Evolutionary conservation across 2,329 filamentous ascomycete genomes (phyloP).

Genomic region (Lachnellula occidentalis): DNA sequence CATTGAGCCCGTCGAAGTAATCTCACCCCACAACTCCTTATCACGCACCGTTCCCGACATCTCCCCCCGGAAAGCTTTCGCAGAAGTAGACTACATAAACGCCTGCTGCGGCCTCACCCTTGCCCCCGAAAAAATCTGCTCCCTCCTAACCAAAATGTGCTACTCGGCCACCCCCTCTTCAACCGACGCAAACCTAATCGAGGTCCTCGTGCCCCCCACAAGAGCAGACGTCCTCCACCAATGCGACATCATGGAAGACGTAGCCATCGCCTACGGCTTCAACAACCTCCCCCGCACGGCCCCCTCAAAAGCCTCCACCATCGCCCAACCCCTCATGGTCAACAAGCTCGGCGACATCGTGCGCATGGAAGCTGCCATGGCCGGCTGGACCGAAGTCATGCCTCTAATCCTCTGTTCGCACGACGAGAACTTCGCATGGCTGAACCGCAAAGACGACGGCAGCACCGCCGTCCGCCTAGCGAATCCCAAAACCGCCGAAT

Average conservation of each 20-base stretch:
- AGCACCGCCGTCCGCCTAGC: constrained; percentile 76
- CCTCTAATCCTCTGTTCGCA: constrained; percentile 94
- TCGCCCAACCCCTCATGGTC: constrained; percentile 80
- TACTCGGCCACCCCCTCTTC: constrained; percentile 72
- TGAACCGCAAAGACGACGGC: constrained; percentile 86
- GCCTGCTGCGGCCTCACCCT: constrained; percentile 80
- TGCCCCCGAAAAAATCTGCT: constrained; percentile 68
- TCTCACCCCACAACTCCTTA: constrained; percentile 85
- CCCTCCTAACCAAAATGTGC: constrained; percentile 82
- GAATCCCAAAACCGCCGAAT: constrained; percentile 90
- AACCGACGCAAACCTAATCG: constrained; percentile 63
- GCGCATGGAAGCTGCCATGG: constrained; percentile 81
- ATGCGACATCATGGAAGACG: constrained; percentile 98
- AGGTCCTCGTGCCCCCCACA: constrained; percentile 80
- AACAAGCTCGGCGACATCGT: constrained; percentile 96
- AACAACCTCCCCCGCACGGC: constrained; percentile 88
- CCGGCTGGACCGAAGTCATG: constrained; percentile 94
- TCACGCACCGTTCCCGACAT: constrained; percentile 78
- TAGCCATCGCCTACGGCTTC: constrained; percentile 95
- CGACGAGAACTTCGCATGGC: constrained; percentile 95
- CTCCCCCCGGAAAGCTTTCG: constrained; percentile 67
- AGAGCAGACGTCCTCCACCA: constrained; percentile 93
- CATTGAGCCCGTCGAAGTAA: constrained; percentile 86
- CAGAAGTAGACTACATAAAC: constrained; percentile 91
- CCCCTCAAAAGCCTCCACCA: constrained; percentile 77